A percentile compares a stretch with the other conserved stretches of the same genome.
Conservation (phyloP, 1,139 yeast genomes). For the Sugiyamaella castrensis region DNA sequence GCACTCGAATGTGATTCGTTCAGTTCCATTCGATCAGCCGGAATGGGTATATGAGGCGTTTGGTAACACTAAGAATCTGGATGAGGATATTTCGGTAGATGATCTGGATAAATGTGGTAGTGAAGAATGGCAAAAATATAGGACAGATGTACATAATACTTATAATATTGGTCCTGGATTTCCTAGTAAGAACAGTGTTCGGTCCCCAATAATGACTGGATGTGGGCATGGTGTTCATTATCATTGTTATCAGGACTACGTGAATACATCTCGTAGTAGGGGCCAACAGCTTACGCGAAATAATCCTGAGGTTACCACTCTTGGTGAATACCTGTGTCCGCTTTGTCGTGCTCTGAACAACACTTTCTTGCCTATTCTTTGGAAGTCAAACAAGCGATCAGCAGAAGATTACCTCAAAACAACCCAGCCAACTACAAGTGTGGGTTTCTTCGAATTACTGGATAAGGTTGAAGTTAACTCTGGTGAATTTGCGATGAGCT, state of each 20-base stretch:
- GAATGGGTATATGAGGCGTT: slow-evolving; percentile 69
- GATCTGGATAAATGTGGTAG: slow-evolving; percentile 36
- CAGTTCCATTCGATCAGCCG: slow-evolving; percentile 58
- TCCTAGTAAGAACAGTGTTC: slow-evolving; percentile 39
- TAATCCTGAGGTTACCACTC: slow-evolving; percentile 68
- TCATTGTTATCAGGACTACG: slow-evolving; percentile 66
- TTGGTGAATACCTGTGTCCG: slow-evolving; percentile 81
- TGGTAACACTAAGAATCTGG: slow-evolving; percentile 32
- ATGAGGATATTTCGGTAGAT: slow-evolving; percentile 28
- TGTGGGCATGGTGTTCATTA: slow-evolving; percentile 96
- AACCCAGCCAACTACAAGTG: not conserved
- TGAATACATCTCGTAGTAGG: slow-evolving; percentile 51
- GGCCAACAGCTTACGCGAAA: slow-evolving; percentile 77
- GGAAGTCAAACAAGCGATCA: slow-evolving; percentile 27
- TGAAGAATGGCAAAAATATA: slow-evolving; percentile 43
- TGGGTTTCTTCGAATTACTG: not conserved
- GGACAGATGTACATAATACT: slow-evolving; percentile 37
- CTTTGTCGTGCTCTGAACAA: slow-evolving; percentile 86
- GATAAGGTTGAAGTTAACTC: not conserved
- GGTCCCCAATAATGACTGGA: slow-evolving; percentile 60
- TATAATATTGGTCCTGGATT: slow-evolving; percentile 72
- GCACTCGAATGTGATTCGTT: slow-evolving; percentile 58
- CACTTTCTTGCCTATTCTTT: slow-evolving; percentile 71
- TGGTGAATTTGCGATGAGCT: no score
- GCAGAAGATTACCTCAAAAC: slow-evolving; percentile 2